Base-by-base conservation (phyloP, 306 rosid species). In the Trifolium repens region DNA sequence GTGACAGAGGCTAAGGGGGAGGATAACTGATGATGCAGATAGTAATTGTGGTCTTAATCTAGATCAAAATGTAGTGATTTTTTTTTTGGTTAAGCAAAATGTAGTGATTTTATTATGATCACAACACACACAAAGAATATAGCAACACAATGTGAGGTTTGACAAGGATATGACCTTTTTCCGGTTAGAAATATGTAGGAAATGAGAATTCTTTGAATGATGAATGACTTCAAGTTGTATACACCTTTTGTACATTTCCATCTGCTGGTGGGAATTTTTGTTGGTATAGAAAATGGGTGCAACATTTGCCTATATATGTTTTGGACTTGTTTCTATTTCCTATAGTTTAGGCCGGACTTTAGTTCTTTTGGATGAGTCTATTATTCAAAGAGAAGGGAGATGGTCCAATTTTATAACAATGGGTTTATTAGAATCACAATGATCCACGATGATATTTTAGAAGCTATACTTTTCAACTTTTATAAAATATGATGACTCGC, bases 1-100 rank as follows among this genome's bases (percentile, higher is more conserved):
- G 80, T 87, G 44, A 7, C 75, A 5, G 90, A 85, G 88, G 54
- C 72, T 52, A 58, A 73, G 72, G 30, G 30, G 30, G 72, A 80
- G 44, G 87, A 43, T 66, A n/a, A 40, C 22, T 66, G 71, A 80
- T 65, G 68, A 77, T 66, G 24, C 72, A n/a, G 54, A 53, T 64
- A 67, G 71, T 0, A 63, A 72, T 80, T 62, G 59, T 74, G 64
- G 77, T 78, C 73, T 67, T 76, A 3, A 27, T 57, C 69, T 77
- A 73, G 79, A 63, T 71, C 72, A 44, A 58, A 4, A 32, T 32
- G 35, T 5, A 40, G 74, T 44, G 80, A 67, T 63, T 59, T 46
- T 61, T 27, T 27, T 27, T 27, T 27, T 27, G 30, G 30, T 27
- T 27, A 27, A 27, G 30, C 30, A 27, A 27, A 57, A 9, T 19